Evolutionary conservation across 2,329 filamentous ascomycete genomes (phyloP).

Genomic region (Ilyonectria sp.): DNA sequence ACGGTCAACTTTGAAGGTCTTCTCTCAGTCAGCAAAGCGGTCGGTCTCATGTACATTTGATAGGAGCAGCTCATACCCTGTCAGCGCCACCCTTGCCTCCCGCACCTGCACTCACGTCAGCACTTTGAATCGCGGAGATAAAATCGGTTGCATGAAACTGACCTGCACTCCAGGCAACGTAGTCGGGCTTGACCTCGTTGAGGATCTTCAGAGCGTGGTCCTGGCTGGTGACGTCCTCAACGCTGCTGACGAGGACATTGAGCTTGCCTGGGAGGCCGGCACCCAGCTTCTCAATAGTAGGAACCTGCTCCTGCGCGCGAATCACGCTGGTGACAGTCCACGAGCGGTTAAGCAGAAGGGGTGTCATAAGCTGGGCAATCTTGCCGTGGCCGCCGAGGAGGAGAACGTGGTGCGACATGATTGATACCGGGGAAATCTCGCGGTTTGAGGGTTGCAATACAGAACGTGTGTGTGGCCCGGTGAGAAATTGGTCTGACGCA

Average conservation of each 20-base stretch:
- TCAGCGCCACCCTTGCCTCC: conserved; percentile 72
- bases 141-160: conserved; percentile 38
- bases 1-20: conserved; percentile 72
- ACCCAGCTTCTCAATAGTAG: conserved; percentile 74
- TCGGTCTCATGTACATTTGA: not conserved
- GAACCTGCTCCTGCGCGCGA: conserved; percentile 78
- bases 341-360: conserved; percentile 79
- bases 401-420: conserved; percentile 70
- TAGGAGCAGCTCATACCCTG: conserved; percentile 50
- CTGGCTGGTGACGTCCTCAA: conserved; percentile 79
- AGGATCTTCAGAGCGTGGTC: conserved; percentile 75
- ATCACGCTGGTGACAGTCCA: conserved; percentile 87
- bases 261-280: conserved; percentile 74
- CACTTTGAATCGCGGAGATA: not conserved
- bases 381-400: conserved; percentile 88
- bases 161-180: conserved; percentile 79
- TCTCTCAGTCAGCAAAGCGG: conserved; percentile 16
- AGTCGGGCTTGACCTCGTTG: conserved; percentile 73
- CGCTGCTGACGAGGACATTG: conserved; percentile 77
- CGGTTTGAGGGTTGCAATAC: not conserved
- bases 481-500: conserved; percentile 5
- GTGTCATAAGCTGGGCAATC: conserved; percentile 81
- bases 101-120: conserved; percentile 59
- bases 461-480: not conserved
- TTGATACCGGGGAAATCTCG: conserved; percentile 14